Evolutionary conservation across 1,284 basidiomycete species (phyloP).

Genomic region (Coniferiporia weirii): DNA sequence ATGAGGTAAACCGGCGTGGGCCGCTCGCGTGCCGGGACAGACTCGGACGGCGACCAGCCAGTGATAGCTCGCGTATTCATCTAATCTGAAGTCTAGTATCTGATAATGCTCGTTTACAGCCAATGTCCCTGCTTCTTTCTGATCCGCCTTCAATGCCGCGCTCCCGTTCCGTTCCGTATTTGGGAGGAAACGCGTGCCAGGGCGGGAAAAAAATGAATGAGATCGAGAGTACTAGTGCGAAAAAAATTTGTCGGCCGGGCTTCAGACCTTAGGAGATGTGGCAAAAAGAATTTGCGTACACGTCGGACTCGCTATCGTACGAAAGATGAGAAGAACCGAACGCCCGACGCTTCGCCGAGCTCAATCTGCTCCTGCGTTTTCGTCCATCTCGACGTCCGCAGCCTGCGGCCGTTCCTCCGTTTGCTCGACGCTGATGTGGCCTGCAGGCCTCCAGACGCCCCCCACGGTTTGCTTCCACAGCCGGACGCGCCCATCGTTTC

Average conservation of each 20-base stretch:
- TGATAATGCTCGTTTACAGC: not conserved
- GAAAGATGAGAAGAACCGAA: not conserved
- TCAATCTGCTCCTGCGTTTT: slow-evolving; percentile 20
- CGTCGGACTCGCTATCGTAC: not conserved
- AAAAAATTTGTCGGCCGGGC: not conserved
- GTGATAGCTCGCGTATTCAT: not conserved
- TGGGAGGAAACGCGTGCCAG: too few relatives aligned
- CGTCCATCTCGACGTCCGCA: slow-evolving; percentile 35
- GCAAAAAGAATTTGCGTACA: not conserved
- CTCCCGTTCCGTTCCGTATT: too few relatives aligned
- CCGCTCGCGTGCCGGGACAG: too few relatives aligned
- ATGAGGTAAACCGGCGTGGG: not conserved
- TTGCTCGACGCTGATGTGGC: slow-evolving; percentile 73
- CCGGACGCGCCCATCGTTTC: slow-evolving; percentile 84
- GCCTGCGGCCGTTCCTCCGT: slow-evolving; percentile 42
- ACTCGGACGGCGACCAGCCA: not conserved
- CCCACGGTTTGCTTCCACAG: slow-evolving; percentile 83
- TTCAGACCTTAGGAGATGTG: not conserved
- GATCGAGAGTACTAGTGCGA: not conserved
- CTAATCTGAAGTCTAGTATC: not conserved
- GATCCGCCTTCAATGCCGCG: too few relatives aligned
- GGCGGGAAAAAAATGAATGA: too few relatives aligned
- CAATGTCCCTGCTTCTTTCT: not conserved
- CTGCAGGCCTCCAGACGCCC: slow-evolving; percentile 72
- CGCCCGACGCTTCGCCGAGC: not conserved